Evolutionary conservation across 2,329 filamentous ascomycete species (phyloP).

Genomic region (Penicillium sp.): DNA sequence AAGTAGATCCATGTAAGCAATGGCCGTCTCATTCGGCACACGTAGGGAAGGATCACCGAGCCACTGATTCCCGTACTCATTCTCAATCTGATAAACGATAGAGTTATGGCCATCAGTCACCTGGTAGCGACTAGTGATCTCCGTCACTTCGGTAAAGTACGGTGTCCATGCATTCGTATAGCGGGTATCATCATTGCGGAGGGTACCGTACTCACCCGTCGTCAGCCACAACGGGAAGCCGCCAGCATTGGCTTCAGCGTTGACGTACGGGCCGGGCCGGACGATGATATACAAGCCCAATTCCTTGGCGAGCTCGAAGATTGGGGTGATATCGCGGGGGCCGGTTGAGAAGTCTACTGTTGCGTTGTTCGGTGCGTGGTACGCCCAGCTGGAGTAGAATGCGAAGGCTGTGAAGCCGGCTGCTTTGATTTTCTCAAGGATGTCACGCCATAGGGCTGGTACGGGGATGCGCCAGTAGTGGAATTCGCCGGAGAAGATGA

Average conservation of each 20-base stretch:
- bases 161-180: conserved; percentile 35
- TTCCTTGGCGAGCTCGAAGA: conserved; percentile 55
- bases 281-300: conserved; percentile 57
- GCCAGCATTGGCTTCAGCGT: conserved; percentile 63
- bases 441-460: conserved; percentile 51
- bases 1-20: conserved; percentile 48
- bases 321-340: conserved; percentile 54
- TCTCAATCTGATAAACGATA: conserved; percentile 35
- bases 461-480: conserved; percentile 56
- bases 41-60: conserved; percentile 33
- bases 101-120: conserved; percentile 32
- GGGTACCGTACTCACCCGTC: conserved; percentile 49
- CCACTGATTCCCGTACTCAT: conserved; percentile 44
- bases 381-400: conserved; percentile 52
- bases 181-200: conserved; percentile 34
- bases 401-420: conserved; percentile 52
- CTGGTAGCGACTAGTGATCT: conserved; percentile 34
- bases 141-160: conserved; percentile 30
- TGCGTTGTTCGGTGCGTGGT: conserved; percentile 47
- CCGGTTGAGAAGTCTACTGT: conserved; percentile 54
- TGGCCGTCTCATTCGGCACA: conserved; percentile 51
- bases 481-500: conserved; percentile 56
- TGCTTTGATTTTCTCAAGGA: conserved; percentile 55
- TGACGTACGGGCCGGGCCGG: conserved; percentile 62
- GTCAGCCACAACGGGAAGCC: conserved; percentile 64